Conservation (phyloP, 345 rosid species). For the Camelina hispida region DNA sequence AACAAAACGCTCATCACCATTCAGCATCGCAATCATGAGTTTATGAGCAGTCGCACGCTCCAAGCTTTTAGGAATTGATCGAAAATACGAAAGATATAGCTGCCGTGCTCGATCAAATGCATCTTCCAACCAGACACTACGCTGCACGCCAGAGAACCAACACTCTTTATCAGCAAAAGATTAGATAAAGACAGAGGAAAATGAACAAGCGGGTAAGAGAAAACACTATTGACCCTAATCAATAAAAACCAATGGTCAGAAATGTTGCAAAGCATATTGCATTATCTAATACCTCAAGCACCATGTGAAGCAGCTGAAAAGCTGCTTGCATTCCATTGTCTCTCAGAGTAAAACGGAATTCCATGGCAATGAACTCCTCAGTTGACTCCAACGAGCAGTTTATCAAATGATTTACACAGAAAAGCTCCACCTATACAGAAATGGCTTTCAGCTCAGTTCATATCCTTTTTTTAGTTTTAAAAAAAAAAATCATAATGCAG, state of each 20-base stretch:
- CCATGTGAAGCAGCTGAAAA: constrained; percentile 99
- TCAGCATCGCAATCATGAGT: constrained; percentile 95
- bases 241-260: constrained; percentile 12
- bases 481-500: constrained; percentile 9
- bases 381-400: constrained; percentile 99
- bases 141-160: constrained; percentile 64
- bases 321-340: constrained; percentile 99
- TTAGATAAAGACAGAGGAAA: neutral
- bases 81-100: constrained; percentile 86
- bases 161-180: constrained; percentile 21
- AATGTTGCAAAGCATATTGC: constrained; percentile 5
- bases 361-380: constrained; percentile 98
- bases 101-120: constrained; percentile 99
- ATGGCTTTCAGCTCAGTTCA: constrained; percentile 15
- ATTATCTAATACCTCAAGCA: constrained; percentile 77
- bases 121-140: constrained; percentile 98
- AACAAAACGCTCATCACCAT: constrained; percentile 95
- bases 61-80: constrained; percentile 97
- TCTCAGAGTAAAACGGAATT: constrained; percentile 93
- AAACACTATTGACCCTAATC: neutral
- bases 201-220: neutral
- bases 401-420: constrained; percentile 96
- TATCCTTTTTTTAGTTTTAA: neutral
- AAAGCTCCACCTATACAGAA: constrained; percentile 82
- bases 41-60: constrained; percentile 99